Conservation (phyloP, 2,329 filamentous ascomycete species). For the Colletotrichum lini region DNA sequence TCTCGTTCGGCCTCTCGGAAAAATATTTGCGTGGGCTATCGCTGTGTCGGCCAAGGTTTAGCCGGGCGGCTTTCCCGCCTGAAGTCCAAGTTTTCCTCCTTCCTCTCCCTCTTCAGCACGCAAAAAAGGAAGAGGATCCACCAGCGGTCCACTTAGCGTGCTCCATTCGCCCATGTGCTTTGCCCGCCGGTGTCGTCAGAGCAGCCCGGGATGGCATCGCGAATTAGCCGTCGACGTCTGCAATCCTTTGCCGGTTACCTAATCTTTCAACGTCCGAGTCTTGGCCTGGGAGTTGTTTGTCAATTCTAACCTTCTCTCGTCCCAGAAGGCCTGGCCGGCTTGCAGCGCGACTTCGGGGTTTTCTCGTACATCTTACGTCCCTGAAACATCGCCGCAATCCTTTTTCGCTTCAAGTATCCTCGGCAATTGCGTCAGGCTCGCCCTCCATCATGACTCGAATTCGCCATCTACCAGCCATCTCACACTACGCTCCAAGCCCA, state of each 20-base stretch:
- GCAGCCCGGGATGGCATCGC: slow-evolving; percentile 9
- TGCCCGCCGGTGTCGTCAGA: slow-evolving; percentile 16
- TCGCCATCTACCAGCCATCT: not conserved
- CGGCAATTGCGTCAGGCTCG: slow-evolving; percentile 28
- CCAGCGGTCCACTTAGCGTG: slow-evolving; percentile 32
- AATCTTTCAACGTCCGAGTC: not conserved
- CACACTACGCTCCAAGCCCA: not conserved
- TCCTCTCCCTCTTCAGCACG: not conserved
- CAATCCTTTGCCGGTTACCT: slow-evolving; percentile 29
- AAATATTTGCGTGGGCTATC: slow-evolving; percentile 19
- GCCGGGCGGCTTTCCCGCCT: slow-evolving; percentile 21
- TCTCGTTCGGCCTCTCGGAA: slow-evolving; percentile 29
- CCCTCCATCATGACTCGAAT: slow-evolving; percentile 41
- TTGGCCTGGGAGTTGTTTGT: not conserved
- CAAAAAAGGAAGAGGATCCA: not conserved
- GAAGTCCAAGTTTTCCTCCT: slow-evolving; percentile 18
- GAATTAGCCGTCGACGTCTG: not conserved
- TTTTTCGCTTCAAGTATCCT: not conserved
- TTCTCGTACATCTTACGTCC: slow-evolving; percentile 29
- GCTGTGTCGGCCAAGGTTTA: slow-evolving; percentile 34
- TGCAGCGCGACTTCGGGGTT: not conserved
- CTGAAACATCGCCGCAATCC: slow-evolving; percentile 20
- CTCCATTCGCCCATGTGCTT: slow-evolving; percentile 41
- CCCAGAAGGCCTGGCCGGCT: not conserved
- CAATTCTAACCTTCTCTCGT: too few relatives aligned